These are phyloP conservation scores for Monilinia laxa DNA, from an alignment of 2,329 filamentous ascomycete species.

Conservation along the genomic window DNA sequence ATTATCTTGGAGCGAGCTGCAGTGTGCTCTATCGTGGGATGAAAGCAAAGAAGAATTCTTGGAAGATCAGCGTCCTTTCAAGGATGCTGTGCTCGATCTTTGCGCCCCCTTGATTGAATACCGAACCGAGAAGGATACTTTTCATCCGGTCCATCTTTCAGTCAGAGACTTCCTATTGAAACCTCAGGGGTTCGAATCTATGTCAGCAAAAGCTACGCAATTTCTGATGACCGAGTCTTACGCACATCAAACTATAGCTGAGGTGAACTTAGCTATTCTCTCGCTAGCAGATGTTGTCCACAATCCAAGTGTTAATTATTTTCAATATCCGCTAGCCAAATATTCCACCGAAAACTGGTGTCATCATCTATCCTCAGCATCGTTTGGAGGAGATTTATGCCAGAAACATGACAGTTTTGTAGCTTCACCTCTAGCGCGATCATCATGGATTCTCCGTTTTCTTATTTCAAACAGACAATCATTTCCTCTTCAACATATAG, in stretches of 20 bases:
- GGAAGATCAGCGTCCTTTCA: constrained; percentile 15
- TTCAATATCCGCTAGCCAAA: constrained; percentile 10
- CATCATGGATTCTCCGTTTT: constrained; percentile 21
- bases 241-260: constrained; percentile 12
- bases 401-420: constrained; percentile 5
- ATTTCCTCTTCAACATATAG: constrained; percentile 16
- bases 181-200: constrained; percentile 9
- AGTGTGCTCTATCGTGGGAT: constrained; percentile 19
- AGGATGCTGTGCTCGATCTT: constrained; percentile 16
- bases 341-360: constrained; percentile 22
- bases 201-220: constrained; percentile 18
- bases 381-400: neutral
- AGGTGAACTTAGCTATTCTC: constrained; percentile 8
- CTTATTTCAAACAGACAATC: constrained; percentile 14
- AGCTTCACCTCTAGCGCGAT: neutral
- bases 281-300: constrained; percentile 1
- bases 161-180: constrained; percentile 14
- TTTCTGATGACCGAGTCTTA: constrained; percentile 20
- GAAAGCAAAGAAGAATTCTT: neutral
- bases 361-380: constrained; percentile 15
- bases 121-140: constrained; percentile 12
- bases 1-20: constrained; percentile 17
- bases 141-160: constrained; percentile 1
- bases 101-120: constrained; percentile 21
- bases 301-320: neutral